Percentiles rank a stretch among this genome's conserved stretches.
These are phyloP conservation scores for Tephrocybe rancida DNA, from an alignment of 768 basidiomycete species.

Conservation along the genomic window DNA sequence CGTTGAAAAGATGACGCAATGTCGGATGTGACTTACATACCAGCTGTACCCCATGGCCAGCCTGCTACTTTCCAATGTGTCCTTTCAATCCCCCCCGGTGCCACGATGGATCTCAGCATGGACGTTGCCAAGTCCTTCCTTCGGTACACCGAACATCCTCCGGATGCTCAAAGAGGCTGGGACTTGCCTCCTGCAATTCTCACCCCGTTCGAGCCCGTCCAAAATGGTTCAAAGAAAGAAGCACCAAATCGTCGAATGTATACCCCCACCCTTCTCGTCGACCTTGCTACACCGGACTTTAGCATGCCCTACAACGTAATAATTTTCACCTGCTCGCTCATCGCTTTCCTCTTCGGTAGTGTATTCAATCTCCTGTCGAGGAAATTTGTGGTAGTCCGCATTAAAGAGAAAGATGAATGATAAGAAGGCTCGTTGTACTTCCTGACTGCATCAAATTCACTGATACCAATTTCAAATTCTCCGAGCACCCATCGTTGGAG, in stretches of 20 bases:
- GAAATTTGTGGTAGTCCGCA: conserved; percentile 63
- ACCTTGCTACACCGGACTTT: conserved; percentile 98
- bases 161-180: conserved; percentile 95
- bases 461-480: background rate
- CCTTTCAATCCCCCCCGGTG: conserved; percentile 69
- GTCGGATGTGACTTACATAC: conserved; percentile 64
- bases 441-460: conserved; percentile 1
- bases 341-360: conserved; percentile 92
- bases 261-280: conserved; percentile 80
- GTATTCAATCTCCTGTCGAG: conserved; percentile 87
- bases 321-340: conserved; percentile 89
- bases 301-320: conserved; percentile 99
- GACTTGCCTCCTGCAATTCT: conserved; percentile 89
- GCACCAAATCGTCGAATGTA: conserved; percentile 55
- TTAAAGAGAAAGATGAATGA: conserved; percentile 22
- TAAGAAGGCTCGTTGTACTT: conserved; percentile 2
- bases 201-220: conserved; percentile 36
- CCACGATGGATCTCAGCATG: conserved; percentile 65
- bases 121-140: conserved; percentile 85
- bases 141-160: conserved; percentile 93
- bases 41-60: conserved; percentile 66
- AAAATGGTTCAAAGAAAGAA: conserved; percentile 18
- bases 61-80: conserved; percentile 79
- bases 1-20: conserved; percentile 58
- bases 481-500: background rate